Evolutionary conservation across 2,329 filamentous ascomycete genomes (phyloP), one percentile per base, ranked within the genome.

Genomic region (Colletotrichum liaoningense): DNA sequence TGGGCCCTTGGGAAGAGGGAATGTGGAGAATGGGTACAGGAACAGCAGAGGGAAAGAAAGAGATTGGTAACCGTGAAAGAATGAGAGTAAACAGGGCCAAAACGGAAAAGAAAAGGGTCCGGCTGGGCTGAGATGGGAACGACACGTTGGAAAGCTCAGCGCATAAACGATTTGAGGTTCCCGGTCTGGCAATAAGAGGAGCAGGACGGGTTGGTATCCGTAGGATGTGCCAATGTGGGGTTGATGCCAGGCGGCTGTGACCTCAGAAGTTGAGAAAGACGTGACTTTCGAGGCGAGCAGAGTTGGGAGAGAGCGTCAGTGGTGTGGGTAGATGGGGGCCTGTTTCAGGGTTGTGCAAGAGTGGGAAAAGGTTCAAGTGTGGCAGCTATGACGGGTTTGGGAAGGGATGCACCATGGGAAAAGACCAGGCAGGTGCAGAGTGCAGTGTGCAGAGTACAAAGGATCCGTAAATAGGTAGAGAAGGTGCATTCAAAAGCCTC

Each of bases 311-410:
- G 60, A 54, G 30, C n/a, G 63, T 63, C 42, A 57, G 63, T n/a
- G 49, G 26, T 57, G 64, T 67, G 55, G 63, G 24, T 70, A 46
- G 26, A 69, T 33, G 42, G 42, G 66, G 63, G 55, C 22, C 59
- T 60, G 70, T 73, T 70, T 73, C 70, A 73, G 70, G 30, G 55
- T 69, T 69, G 52, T 56, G 24, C 28, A 28, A 64, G 46, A 14
- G 22, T 56, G 14, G 14, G 33, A 73, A 73, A 70, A 65, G 54
- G 55, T 73, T 63, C 60, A 69, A 65, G 60, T 69, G 60, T 68
- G 60, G 60, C 46, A 73, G 70, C 66, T 70, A 69, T 73, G 70
- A 69, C 60, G 60, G 54, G 66, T 55, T 69, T 33, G 59, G 28
- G 35, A 46, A 69, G 60, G 70, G 66, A 65, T 70, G 60, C 26